Evolutionary conservation across 495 filamentous ascomycete species (phyloP).

Genomic region (Saxophila tyrrhenica): DNA sequence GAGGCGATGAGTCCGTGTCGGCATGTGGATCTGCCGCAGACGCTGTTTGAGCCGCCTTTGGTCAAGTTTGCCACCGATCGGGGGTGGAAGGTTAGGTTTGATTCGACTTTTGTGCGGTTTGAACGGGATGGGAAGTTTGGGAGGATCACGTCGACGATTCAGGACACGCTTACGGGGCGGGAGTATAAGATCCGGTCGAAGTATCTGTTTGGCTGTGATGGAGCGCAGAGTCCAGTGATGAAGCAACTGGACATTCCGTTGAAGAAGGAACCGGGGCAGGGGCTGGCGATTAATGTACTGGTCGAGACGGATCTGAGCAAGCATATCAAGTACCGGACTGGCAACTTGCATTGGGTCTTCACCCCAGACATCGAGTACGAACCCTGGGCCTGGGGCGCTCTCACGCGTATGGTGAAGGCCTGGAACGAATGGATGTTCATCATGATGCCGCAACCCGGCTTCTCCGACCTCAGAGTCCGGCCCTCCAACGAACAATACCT

Average conservation of each 20-base stretch:
- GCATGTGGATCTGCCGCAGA: slow-evolving; percentile 37
- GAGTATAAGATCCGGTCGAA: slow-evolving; percentile 37
- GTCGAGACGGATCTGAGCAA: slow-evolving; percentile 43
- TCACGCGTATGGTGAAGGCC: slow-evolving; percentile 43
- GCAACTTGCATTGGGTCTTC: slow-evolving; percentile 48
- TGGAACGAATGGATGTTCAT: slow-evolving; percentile 50
- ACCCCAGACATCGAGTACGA: slow-evolving; percentile 37
- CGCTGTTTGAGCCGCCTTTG: slow-evolving; percentile 35
- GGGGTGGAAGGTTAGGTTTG: slow-evolving; percentile 34
- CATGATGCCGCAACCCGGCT: slow-evolving; percentile 33
- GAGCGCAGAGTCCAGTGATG: slow-evolving; percentile 42
- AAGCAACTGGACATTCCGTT: slow-evolving; percentile 39
- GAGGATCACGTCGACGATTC: slow-evolving; percentile 29
- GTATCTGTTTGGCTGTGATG: slow-evolving; percentile 50
- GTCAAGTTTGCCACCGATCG: slow-evolving; percentile 30
- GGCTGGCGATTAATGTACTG: slow-evolving; percentile 43
- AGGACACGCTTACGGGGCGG: slow-evolving; percentile 32
- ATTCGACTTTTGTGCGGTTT: slow-evolving; percentile 29
- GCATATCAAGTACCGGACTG: slow-evolving; percentile 36
- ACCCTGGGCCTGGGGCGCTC: slow-evolving; percentile 32
- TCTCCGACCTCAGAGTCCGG: slow-evolving; percentile 24
- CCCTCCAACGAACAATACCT: slow-evolving; percentile 35
- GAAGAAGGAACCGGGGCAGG: slow-evolving; percentile 41
- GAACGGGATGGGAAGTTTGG: slow-evolving; percentile 20
- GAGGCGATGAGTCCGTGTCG: slow-evolving; percentile 35